These are phyloP conservation scores for Hylodesmum podocarpum DNA, from an alignment of 306 rosid species.

Conservation along the genomic window DNA sequence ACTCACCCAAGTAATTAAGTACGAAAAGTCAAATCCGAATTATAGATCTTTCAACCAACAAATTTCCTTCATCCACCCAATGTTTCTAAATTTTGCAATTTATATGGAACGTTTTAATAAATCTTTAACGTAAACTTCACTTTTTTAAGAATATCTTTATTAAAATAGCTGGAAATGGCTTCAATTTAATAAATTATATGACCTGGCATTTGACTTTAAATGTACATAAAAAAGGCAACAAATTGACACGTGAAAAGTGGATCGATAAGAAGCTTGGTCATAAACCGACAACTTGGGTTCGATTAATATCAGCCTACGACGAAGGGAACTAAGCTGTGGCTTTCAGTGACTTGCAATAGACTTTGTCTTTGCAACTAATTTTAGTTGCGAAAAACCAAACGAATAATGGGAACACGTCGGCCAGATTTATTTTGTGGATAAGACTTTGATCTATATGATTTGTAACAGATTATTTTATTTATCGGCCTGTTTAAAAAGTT, in stretches of 20 bases:
- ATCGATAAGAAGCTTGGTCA: constrained; percentile 31
- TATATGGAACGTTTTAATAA: not conserved
- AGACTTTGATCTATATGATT: no score
- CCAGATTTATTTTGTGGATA: no score
- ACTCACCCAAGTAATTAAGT: not conserved
- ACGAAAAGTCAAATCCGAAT: not conserved
- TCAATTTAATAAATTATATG: not conserved
- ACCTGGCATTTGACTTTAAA: constrained; percentile 29
- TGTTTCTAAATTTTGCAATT: not conserved
- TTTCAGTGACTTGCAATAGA: constrained; percentile 8
- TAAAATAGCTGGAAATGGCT: no score
- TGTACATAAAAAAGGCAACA: not conserved
- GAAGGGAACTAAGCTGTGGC: constrained; percentile 14
- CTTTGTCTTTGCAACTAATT: constrained; percentile 18
- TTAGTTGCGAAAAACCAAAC: constrained; percentile 24
- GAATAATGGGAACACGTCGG: no score
- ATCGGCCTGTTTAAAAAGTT: no score
- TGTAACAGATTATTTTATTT: no score
- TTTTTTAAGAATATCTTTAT: not conserved
- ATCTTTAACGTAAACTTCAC: not conserved
- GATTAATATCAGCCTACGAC: constrained; percentile 5
- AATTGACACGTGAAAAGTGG: constrained; percentile 29
- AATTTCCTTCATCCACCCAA: not conserved
- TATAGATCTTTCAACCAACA: not conserved
- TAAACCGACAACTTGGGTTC: constrained; percentile 30